These are phyloP conservation scores for Scutellaria baicalensis DNA, from an alignment of 257 asterid genomes.

Conservation along the genomic window DNA sequence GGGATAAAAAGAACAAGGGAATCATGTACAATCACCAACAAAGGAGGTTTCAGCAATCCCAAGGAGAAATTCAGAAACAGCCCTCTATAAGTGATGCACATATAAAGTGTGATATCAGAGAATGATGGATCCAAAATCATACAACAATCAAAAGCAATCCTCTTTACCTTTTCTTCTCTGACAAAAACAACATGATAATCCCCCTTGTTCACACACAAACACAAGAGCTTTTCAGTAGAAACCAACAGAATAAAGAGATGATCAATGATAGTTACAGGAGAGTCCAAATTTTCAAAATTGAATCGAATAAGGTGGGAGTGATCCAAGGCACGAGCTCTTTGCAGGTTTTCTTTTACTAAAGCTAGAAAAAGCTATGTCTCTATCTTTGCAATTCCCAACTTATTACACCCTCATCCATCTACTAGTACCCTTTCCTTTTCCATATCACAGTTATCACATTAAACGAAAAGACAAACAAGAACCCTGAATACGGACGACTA, in stretches of 20 bases:
- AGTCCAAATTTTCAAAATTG: conserved; percentile 22
- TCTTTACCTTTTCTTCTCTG: conserved; percentile 43
- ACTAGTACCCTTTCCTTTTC: conserved; percentile 12
- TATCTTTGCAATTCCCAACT: conserved; percentile 26
- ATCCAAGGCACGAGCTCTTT: conserved; percentile 31
- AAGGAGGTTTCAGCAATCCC: conserved; percentile 47
- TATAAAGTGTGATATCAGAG: conserved; percentile 11
- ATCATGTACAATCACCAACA: conserved; percentile 20
- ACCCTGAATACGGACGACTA: neutral
- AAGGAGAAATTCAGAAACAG: conserved; percentile 18
- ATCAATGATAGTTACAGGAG: conserved; percentile 21
- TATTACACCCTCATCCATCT: neutral
- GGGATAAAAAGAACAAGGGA: conserved; percentile 19
- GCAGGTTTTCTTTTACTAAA: conserved; percentile 31
- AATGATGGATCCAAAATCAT: conserved; percentile 20
- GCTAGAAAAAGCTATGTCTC: conserved; percentile 13
- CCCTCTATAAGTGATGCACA: conserved; percentile 14
- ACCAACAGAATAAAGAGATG: conserved; percentile 22
- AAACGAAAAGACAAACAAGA: neutral
- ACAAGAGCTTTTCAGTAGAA: conserved; percentile 16
- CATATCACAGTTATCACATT: neutral
- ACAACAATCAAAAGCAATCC: conserved; percentile 29
- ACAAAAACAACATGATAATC: conserved; percentile 38
- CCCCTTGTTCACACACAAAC: conserved; percentile 30
- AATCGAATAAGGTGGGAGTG: conserved; percentile 27